A percentile compares a stretch with the other conserved stretches of the same genome.
Conservation (phyloP, 1,139 yeast genomes). For the Geotrichum reessii region DNA sequence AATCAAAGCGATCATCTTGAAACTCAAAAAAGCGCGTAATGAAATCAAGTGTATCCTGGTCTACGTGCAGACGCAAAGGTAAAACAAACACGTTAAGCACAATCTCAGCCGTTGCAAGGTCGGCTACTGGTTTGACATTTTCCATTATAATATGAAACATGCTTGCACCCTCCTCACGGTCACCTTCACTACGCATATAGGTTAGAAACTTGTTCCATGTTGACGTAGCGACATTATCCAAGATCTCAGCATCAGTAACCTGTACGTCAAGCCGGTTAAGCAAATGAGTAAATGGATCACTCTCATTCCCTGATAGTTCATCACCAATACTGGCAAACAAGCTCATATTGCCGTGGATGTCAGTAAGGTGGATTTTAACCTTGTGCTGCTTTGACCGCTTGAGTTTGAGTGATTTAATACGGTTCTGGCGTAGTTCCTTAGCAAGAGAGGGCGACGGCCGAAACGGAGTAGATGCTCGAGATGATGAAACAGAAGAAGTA, state of each 20-base stretch:
- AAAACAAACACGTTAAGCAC: conserved; percentile 51
- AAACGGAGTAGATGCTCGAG: conserved; percentile 2
- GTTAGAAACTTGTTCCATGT: conserved; percentile 87
- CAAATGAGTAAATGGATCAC: conserved; percentile 21
- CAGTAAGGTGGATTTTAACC: conserved; percentile 51
- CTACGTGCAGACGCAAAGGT: conserved; percentile 79
- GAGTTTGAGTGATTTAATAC: conserved; percentile 42
- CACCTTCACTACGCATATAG: conserved; percentile 61
- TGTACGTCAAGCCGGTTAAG: conserved; percentile 44
- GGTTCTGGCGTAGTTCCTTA: conserved; percentile 20
- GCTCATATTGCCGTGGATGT: conserved; percentile 45
- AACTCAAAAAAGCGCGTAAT: conserved; percentile 74
- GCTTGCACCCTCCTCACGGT: conserved; percentile 61
- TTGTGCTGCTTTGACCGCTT: conserved; percentile 64
- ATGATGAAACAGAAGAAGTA: not conserved
- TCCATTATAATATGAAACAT: conserved; percentile 54
- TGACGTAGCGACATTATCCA: conserved; percentile 79
- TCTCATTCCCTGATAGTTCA: conserved; percentile 13
- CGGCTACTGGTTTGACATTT: conserved; percentile 60
- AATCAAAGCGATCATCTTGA: conserved; percentile 59
- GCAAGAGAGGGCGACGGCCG: conserved; percentile 17
- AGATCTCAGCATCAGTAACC: conserved; percentile 53
- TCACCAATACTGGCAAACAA: conserved; percentile 44
- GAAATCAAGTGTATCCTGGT: conserved; percentile 89
- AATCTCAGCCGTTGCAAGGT: conserved; percentile 65